A percentile compares a stretch with the other conserved stretches of the same genome.
Conservation (phyloP, 2,329 filamentous ascomycete species). For the Colletotrichum cordylinicola region DNA sequence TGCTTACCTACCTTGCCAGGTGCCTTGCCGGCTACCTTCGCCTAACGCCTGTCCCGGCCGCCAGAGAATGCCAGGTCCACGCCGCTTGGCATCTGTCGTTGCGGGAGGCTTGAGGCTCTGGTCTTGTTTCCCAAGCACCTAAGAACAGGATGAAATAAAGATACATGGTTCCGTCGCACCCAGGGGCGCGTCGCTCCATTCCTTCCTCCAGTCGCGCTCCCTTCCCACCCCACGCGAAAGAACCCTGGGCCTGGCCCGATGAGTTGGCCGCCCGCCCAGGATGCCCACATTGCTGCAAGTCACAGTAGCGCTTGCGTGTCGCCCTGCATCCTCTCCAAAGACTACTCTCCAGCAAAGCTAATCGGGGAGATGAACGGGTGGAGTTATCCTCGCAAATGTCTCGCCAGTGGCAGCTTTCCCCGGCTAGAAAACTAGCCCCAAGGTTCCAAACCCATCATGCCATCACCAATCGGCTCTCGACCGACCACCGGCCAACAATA, state of each 20-base stretch:
- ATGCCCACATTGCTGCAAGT: conserved; percentile 15
- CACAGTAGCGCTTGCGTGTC: conserved; percentile 9
- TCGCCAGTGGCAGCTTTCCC: background rate
- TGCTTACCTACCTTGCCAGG: background rate
- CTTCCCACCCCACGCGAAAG: background rate
- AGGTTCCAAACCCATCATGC: background rate
- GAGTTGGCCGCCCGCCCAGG: conserved; percentile 9
- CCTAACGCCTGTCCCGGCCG: background rate
- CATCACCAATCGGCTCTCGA: background rate
- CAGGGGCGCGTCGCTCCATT: background rate
- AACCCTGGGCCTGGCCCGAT: conserved; percentile 8
- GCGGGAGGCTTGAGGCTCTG: background rate
- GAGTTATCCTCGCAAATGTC: background rate
- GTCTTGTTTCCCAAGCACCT: background rate
- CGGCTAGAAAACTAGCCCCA: background rate
- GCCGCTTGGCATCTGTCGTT: conserved; percentile 13
- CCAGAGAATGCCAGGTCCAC: conserved; percentile 11
- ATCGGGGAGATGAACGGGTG: conserved; percentile 14
- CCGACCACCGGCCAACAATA: background rate
- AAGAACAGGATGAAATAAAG: background rate
- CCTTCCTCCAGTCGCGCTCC: background rate
- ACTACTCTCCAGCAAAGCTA: conserved; percentile 11
- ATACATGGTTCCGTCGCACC: background rate
- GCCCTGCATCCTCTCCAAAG: background rate
- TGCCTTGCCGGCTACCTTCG: background rate